Evolutionary conservation across 441 rosid species (phyloP), one percentile per base, ranked within the genome.

Genomic region (Brassica hybrid): DNA sequence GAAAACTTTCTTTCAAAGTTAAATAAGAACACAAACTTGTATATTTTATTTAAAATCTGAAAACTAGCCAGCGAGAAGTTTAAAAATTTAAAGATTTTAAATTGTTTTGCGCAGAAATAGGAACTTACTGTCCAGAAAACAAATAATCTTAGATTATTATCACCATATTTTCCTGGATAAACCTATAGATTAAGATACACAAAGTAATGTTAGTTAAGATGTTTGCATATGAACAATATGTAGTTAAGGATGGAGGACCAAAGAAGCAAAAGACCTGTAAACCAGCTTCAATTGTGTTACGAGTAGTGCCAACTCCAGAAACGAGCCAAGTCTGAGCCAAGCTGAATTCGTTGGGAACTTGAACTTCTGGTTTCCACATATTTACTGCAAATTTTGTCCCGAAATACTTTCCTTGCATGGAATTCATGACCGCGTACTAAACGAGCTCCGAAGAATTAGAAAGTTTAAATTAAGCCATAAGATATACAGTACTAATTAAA

Each of bases 71-170:
- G 43, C 11, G 43, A 36, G 43, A 8, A 8, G 43, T 36, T 10
- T 43, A 43, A 43, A 41, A 7, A 30, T 41, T 36, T 43, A 43
- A 38, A 36, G 50, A 2, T 43, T 11, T 43, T 45, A 45, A 66
- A 12, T 3, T 21, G 48, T 41, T 41, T 3, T 8, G 48, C 9
- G 48, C 1, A 10, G 45, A 11, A 41, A 12, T 45, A 13, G 66
- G 19, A 58, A 75, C 79, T 85, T 77, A 87, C 90, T 18, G 88
- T 87, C 90, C 90, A 85, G 71, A 63, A 87, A 74, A 85, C 77
- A 79, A 87, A 87, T 57, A 87, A 81, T 68, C 88, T 82, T 6
- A 80, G 71, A 66, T 82, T 82, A 74, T 77, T 69, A 61, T 87
- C 90, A 66, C 85, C 83, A 27, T 86, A 86, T 11, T 80, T 64